A percentile compares a stretch with the other conserved stretches of the same genome.
These are phyloP conservation scores for Teratosphaeria viscida DNA, from an alignment of 2,329 filamentous ascomycete species.

Conservation along the genomic window DNA sequence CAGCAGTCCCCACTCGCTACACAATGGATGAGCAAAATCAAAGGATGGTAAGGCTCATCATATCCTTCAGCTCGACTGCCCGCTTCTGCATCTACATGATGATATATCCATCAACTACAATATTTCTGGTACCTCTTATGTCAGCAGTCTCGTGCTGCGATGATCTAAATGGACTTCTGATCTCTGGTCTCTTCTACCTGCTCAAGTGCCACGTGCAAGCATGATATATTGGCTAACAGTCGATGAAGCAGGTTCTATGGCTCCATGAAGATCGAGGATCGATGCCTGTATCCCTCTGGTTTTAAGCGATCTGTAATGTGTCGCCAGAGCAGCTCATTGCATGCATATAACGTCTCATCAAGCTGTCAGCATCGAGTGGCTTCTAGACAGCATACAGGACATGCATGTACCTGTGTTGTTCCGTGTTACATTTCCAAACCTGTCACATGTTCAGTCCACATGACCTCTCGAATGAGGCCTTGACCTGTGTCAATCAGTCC, in stretches of 20 bases:
- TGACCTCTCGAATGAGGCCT: too few relatives aligned
- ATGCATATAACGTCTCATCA: too few relatives aligned
- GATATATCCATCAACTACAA: conserved; percentile 51
- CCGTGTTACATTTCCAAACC: too few relatives aligned
- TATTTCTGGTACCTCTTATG: conserved; percentile 98
- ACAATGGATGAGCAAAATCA: background rate
- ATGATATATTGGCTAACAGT: background rate
- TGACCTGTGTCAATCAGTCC: background rate
- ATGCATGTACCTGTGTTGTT: too few relatives aligned
- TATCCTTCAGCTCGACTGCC: conserved; percentile 5
- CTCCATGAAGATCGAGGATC: background rate
- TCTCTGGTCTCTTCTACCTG: background rate
- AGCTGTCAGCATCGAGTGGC: too few relatives aligned
- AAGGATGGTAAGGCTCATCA: conserved; percentile 1
- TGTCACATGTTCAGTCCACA: too few relatives aligned
- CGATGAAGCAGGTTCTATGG: background rate
- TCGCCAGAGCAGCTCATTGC: too few relatives aligned
- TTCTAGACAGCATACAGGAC: too few relatives aligned
- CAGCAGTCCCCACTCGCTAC: background rate
- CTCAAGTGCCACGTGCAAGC: background rate
- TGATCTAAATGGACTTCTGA: conserved; percentile 89
- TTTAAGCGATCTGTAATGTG: background rate
- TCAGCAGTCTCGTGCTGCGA: conserved; percentile 55
- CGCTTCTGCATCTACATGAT: conserved; percentile 47
- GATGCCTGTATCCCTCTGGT: background rate